These are phyloP conservation scores for Trichoderma sp. DNA, from an alignment of 2,329 filamentous ascomycete genomes.

Conservation along the genomic window DNA sequence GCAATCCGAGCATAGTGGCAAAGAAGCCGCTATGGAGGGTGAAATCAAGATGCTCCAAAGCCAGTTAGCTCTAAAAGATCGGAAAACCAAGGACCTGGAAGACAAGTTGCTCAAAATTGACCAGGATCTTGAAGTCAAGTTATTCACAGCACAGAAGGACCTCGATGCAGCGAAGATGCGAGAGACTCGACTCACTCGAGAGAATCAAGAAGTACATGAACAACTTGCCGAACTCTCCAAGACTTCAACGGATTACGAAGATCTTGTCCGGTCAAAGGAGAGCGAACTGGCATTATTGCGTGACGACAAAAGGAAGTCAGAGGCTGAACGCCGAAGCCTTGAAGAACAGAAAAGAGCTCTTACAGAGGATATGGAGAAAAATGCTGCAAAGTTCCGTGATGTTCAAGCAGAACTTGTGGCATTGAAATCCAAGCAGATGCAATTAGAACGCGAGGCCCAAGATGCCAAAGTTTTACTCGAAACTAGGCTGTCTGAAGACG, in stretches of 20 bases:
- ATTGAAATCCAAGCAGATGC: conserved; percentile 79
- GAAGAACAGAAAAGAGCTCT: conserved; percentile 78
- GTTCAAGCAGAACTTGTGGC: conserved; percentile 87
- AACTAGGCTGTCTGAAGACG: conserved; percentile 86
- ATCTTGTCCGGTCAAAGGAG: conserved; percentile 89
- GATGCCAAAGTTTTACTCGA: conserved; percentile 87
- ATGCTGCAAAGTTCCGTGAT: conserved; percentile 75
- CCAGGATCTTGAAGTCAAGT: conserved; percentile 85
- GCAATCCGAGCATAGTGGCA: conserved; percentile 73
- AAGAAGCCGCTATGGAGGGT: conserved; percentile 76
- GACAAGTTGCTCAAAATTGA: conserved; percentile 80
- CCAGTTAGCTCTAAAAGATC: conserved; percentile 84
- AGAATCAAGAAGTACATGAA: conserved; percentile 81
- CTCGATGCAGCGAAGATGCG: conserved; percentile 73
- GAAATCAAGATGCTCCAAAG: conserved; percentile 92
- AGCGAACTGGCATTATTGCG: conserved; percentile 87
- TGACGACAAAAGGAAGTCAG: conserved; percentile 79
- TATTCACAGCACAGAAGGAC: conserved; percentile 78
- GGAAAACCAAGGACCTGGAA: conserved; percentile 87
- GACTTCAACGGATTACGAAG: conserved; percentile 93
- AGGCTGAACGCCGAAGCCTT: conserved; percentile 76
- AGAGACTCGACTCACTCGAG: conserved; percentile 74
- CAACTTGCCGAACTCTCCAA: conserved; percentile 86
- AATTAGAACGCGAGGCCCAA: conserved; percentile 84
- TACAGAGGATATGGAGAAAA: conserved; percentile 75